phyloP scores from a whole-genome alignment of 371 early-diverging fungal genomes.

The Mucor mucedo region DNA sequence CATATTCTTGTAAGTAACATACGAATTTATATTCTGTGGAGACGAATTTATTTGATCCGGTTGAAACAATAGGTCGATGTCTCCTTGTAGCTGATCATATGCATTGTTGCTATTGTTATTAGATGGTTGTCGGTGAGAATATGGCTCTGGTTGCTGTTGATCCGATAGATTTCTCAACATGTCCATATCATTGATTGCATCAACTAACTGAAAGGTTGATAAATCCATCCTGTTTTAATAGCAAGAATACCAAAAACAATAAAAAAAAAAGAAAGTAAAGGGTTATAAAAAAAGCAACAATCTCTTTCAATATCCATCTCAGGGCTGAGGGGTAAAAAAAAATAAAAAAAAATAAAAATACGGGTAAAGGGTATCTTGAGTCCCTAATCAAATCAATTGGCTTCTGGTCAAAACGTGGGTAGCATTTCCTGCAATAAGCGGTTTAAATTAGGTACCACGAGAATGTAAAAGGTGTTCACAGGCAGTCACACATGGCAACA shows the following conservation, averaged over 20 bases:
- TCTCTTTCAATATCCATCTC: neutral
- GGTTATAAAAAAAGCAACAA: neutral
- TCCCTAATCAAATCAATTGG: slow-evolving; percentile 30
- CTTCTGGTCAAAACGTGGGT: slow-evolving; percentile 33
- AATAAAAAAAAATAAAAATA: slow-evolving; percentile 8
- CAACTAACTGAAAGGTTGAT: slow-evolving; percentile 27
- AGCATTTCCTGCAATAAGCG: slow-evolving; percentile 25
- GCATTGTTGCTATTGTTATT: slow-evolving; percentile 2
- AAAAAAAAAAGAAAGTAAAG: neutral
- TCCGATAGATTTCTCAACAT: slow-evolving; percentile 26
- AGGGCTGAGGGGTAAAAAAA: slow-evolving; percentile 16
- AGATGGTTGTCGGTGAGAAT: slow-evolving; percentile 8
- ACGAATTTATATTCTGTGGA: slow-evolving; percentile 9
- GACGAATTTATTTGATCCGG: slow-evolving; percentile 6
- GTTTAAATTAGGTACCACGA: slow-evolving; percentile 16
- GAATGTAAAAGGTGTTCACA: slow-evolving; percentile 13
- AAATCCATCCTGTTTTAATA: slow-evolving; percentile 21
- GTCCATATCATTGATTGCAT: slow-evolving; percentile 32
- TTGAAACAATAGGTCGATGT: slow-evolving; percentile 25
- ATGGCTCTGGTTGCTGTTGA: slow-evolving; percentile 7
- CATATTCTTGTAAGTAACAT: slow-evolving; percentile 17
- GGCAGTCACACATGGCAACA: slow-evolving; percentile 9
- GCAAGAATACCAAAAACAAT: neutral
- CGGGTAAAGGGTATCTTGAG: slow-evolving; percentile 9
- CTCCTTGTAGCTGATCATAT: slow-evolving; percentile 19